Conservation (phyloP, 2,329 filamentous ascomycete genomes). For the Alternaria conjuncta region DNA sequence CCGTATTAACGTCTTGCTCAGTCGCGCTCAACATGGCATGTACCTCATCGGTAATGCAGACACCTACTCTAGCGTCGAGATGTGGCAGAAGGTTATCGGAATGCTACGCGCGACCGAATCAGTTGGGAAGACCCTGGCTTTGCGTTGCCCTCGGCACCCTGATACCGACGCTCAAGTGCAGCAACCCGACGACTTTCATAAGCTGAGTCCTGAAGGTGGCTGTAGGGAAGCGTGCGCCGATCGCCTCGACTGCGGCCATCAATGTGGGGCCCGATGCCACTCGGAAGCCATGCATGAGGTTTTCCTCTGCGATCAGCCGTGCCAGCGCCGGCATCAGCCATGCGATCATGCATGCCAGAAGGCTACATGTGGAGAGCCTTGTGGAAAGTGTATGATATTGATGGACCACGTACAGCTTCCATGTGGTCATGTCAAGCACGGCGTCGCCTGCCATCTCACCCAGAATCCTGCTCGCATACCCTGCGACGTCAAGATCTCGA, state of each 20-base stretch:
- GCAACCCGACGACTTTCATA: constrained; percentile 37
- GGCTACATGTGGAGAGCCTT: constrained; percentile 36
- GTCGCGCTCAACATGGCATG: constrained; percentile 72
- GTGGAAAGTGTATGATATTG: constrained; percentile 28
- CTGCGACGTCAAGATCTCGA: constrained; percentile 58
- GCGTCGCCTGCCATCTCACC: constrained; percentile 18
- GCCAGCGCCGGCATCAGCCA: constrained; percentile 26
- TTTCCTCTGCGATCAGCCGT: constrained; percentile 33
- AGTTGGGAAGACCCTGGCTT: constrained; percentile 23
- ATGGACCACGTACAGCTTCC: constrained; percentile 32
- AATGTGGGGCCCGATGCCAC: constrained; percentile 38
- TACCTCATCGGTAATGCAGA: constrained; percentile 72
- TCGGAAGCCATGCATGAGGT: constrained; percentile 37
- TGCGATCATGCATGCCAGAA: constrained; percentile 41
- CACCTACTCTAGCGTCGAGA: constrained; percentile 63
- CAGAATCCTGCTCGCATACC: constrained; percentile 41
- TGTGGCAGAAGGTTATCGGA: constrained; percentile 68
- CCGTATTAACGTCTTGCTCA: constrained; percentile 72
- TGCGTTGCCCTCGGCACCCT: constrained; percentile 40
- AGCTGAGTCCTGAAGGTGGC: constrained; percentile 40
- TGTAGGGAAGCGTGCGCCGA: constrained; percentile 30
- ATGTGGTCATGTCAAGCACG: constrained; percentile 34
- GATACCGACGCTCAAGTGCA: constrained; percentile 31
- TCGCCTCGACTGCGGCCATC: constrained; percentile 40
- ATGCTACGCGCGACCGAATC: constrained; percentile 52